These are phyloP conservation scores for Saccharomycopsis schoenii DNA, from an alignment of 805 yeast species.

Conservation along the genomic window DNA sequence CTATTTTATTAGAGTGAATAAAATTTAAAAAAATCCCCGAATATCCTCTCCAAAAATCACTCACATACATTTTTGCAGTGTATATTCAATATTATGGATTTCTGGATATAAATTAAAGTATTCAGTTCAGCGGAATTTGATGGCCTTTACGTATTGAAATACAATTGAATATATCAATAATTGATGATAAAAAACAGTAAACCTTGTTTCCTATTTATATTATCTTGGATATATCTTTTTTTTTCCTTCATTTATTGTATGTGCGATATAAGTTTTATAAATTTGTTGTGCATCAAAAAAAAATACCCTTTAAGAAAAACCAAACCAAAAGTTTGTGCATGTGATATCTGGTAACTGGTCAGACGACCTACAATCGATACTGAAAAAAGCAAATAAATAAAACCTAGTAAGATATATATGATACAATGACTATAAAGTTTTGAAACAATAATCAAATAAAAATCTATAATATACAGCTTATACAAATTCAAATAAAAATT, in stretches of 20 bases:
- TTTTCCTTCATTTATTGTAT: not conserved
- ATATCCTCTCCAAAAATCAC: not conserved
- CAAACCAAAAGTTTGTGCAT: not conserved
- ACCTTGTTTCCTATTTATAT: too few relatives aligned
- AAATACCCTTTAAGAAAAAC: not conserved
- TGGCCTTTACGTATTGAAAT: too few relatives aligned
- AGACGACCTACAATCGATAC: not conserved
- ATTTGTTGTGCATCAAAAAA: not conserved
- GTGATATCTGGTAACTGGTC: not conserved
- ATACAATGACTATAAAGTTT: not conserved
- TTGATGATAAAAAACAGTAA: too few relatives aligned
- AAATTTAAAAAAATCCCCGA: not conserved
- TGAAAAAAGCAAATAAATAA: not conserved
- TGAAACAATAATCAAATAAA: not conserved
- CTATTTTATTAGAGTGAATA: not conserved
- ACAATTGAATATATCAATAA: too few relatives aligned
- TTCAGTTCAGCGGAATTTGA: too few relatives aligned
- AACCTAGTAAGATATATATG: not conserved
- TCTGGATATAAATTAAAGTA: not conserved
- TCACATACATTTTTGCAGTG: not conserved
- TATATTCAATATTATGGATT: too few relatives aligned
- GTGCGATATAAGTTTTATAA: not conserved
- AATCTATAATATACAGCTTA: not conserved
- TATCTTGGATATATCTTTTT: too few relatives aligned
- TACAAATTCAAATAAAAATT: not conserved